Evolutionary conservation across 176 grass and related monocot species (phyloP).

Genomic region (Elaeis guineensis): DNA sequence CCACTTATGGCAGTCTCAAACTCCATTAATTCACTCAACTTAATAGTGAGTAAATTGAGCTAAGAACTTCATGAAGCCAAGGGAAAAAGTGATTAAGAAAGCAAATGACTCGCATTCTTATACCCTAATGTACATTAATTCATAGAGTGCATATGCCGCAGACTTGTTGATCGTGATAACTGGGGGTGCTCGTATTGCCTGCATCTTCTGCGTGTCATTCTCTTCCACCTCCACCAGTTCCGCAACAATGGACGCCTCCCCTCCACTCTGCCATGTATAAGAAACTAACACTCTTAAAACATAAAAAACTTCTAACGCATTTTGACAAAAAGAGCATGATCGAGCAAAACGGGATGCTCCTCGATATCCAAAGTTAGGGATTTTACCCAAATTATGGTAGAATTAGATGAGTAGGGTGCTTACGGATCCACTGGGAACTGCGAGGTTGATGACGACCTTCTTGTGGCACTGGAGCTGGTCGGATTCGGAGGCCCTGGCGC

Average conservation of each 20-base stretch:
- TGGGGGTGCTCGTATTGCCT: constrained; percentile 36
- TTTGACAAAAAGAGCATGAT: too few species aligned
- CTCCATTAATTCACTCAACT: too few species aligned
- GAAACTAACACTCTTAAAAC: not conserved
- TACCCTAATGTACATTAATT: constrained; percentile 56
- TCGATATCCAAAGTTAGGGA: not conserved
- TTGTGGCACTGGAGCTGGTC: constrained; percentile 37
- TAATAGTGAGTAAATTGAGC: too few species aligned
- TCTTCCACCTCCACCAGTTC: constrained; percentile 50
- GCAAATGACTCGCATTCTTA: not conserved
- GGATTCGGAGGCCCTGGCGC: constrained; percentile 29
- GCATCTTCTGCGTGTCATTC: constrained; percentile 30
- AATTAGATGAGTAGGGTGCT: not conserved
- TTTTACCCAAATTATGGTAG: not conserved
- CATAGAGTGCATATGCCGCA: constrained; percentile 41
- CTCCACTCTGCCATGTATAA: constrained; percentile 38
- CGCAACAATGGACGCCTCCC: constrained; percentile 65
- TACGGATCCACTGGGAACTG: constrained; percentile 59
- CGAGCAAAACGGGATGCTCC: too few species aligned
- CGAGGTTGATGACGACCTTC: constrained; percentile 64
- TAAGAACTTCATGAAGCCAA: too few species aligned
- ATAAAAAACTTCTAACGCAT: too few species aligned
- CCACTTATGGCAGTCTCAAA: too few species aligned
- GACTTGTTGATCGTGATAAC: constrained; percentile 68
- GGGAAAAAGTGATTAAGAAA: not conserved